A percentile compares a stretch with the other conserved stretches of the same genome.
Conservation (phyloP, 345 rosid genomes). For the Citrus trifoliata region DNA sequence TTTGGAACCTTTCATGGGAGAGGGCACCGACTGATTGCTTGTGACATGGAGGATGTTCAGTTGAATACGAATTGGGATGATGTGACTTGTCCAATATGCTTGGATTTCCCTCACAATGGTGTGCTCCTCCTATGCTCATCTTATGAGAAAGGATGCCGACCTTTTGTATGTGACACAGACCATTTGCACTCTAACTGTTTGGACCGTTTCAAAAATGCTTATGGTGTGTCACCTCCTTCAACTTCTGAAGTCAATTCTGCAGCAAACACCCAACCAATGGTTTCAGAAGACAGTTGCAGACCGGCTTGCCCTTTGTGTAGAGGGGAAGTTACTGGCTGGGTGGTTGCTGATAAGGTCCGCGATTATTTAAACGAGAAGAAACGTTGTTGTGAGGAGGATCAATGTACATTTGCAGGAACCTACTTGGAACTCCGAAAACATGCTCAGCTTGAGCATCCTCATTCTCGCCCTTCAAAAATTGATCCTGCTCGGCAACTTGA, state of each 20-base stretch:
- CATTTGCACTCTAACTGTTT: constrained; percentile 90
- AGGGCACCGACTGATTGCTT: constrained; percentile 23
- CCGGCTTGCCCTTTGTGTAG: constrained; percentile 90
- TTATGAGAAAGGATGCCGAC: constrained; percentile 73
- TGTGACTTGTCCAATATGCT: constrained; percentile 86
- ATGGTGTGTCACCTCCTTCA: constrained; percentile 54
- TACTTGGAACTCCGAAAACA: constrained; percentile 64
- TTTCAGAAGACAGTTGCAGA: constrained; percentile 42
- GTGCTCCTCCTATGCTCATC: constrained; percentile 89
- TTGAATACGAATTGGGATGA: constrained; percentile 65
- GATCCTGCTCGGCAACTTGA: constrained; percentile 92
- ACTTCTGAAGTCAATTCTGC: constrained; percentile 34
- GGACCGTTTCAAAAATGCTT: constrained; percentile 78
- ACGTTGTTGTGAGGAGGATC: constrained; percentile 77
- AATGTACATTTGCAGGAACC: constrained; percentile 62
- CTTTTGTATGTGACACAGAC: constrained; percentile 85
- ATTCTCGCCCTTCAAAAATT: constrained; percentile 80
- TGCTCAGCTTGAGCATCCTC: constrained; percentile 78
- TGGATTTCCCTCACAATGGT: constrained; percentile 86
- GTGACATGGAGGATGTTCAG: constrained; percentile 43
- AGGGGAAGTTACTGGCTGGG: constrained; percentile 92
- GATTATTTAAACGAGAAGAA: constrained; percentile 62
- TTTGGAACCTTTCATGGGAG: constrained; percentile 34
- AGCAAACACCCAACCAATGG: constrained; percentile 25
- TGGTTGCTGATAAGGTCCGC: constrained; percentile 70